Evolutionary conservation across 495 filamentous ascomycete species (phyloP).

Genomic region (Penicillium argentinense): DNA sequence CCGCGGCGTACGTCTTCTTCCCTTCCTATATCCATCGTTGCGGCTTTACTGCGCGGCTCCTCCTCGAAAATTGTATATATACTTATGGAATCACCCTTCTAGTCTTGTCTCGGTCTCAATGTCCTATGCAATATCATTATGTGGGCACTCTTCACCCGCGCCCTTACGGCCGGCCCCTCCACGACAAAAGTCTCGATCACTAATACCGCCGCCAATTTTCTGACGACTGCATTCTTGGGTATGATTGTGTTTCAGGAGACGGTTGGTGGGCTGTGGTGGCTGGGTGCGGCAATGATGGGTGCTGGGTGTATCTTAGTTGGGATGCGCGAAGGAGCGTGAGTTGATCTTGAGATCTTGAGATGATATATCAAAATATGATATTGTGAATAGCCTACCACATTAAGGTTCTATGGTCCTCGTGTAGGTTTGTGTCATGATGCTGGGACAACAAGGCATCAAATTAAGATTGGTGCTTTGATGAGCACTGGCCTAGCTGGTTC

Average conservation of each 20-base stretch:
- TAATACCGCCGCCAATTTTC: constrained; percentile 91
- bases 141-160: constrained; percentile 86
- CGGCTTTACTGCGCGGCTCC: too few species aligned
- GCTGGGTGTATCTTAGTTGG: constrained; percentile 91
- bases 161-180: constrained; percentile 76
- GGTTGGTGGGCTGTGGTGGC: constrained; percentile 81
- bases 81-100: too few species aligned
- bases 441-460: too few species aligned
- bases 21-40: background rate
- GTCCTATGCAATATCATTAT: constrained; percentile 88
- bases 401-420: too few species aligned
- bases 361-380: too few species aligned
- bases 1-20: constrained; percentile 59
- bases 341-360: background rate
- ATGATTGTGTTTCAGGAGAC: constrained; percentile 69
- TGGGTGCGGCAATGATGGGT: constrained; percentile 80
- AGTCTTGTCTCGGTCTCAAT: constrained; percentile 88
- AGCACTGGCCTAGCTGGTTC: too few species aligned
- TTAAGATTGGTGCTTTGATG: too few species aligned
- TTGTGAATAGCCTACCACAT: too few species aligned
- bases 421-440: too few species aligned
- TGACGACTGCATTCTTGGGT: constrained; percentile 85
- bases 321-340: constrained; percentile 61
- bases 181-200: constrained; percentile 91
- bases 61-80: background rate